Evolutionary conservation across 1,284 basidiomycete genomes (phyloP).

Genomic region (Thelephora terrestris): DNA sequence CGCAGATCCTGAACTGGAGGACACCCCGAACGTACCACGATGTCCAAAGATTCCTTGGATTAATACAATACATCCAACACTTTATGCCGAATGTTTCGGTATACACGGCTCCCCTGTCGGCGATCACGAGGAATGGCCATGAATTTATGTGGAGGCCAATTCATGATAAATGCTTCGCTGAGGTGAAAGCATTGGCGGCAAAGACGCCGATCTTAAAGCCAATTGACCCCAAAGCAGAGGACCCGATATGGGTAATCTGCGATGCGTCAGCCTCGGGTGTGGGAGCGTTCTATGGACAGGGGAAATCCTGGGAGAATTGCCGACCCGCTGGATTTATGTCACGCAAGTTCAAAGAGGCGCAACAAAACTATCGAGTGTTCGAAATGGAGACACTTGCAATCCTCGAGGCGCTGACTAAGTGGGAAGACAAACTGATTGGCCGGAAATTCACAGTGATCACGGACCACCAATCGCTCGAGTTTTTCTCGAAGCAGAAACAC

Average conservation of each 20-base stretch:
- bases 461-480: constrained; percentile 28
- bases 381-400: constrained; percentile 30
- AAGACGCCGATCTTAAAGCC: constrained; percentile 23
- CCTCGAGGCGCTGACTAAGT: constrained; percentile 26
- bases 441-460: constrained; percentile 23
- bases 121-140: constrained; percentile 13
- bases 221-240: constrained; percentile 18
- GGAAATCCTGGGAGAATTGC: constrained; percentile 25
- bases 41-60: constrained; percentile 30
- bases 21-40: constrained; percentile 24
- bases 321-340: constrained; percentile 31
- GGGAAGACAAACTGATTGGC: constrained; percentile 28
- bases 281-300: constrained; percentile 30
- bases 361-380: constrained; percentile 26
- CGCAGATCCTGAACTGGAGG: constrained; percentile 12
- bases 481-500: constrained; percentile 18
- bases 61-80: constrained; percentile 28
- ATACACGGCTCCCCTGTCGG: constrained; percentile 19
- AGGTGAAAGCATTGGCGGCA: constrained; percentile 23
- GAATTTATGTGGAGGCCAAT: constrained; percentile 19
- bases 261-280: constrained; percentile 29
- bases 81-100: constrained; percentile 28
- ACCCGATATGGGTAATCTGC: constrained; percentile 33
- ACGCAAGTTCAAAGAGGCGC: constrained; percentile 28
- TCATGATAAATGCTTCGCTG: constrained; percentile 25